These are phyloP conservation scores for Candida sphagnicola DNA, from an alignment of 805 yeast species.

Conservation along the genomic window DNA sequence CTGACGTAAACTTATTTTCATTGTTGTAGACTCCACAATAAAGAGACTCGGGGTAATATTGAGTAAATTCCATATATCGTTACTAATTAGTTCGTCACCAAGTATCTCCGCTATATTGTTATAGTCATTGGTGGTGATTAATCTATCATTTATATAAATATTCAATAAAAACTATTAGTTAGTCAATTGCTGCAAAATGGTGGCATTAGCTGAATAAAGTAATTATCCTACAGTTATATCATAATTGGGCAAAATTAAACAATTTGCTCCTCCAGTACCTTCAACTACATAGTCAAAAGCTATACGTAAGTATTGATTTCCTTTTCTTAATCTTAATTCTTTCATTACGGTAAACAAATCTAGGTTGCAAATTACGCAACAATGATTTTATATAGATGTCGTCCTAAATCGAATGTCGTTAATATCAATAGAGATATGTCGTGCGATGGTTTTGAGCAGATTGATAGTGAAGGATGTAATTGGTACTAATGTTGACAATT, in stretches of 20 bases:
- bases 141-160: slow-evolving; percentile 10
- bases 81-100: slow-evolving; percentile 5
- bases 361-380: no score
- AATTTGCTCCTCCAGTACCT: not conserved
- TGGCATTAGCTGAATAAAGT: no score
- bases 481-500: no score
- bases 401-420: no score
- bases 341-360: no score
- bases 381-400: no score
- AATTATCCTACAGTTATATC: not conserved
- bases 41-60: slow-evolving; percentile 7
- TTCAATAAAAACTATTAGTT: slow-evolving; percentile 6
- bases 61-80: slow-evolving; percentile 9
- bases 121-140: slow-evolving; percentile 5
- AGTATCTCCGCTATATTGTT: slow-evolving; percentile 11
- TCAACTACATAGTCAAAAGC: slow-evolving; percentile 2
- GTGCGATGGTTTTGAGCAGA: no score
- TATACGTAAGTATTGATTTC: slow-evolving; percentile 7
- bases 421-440: no score
- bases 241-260: not conserved
- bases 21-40: slow-evolving; percentile 4
- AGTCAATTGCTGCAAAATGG: slow-evolving; percentile 1
- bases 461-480: no score
- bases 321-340: slow-evolving; percentile 7
- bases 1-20: not conserved